Conservation (phyloP, 2,329 filamentous ascomycete species). For the Phoma sp. region DNA sequence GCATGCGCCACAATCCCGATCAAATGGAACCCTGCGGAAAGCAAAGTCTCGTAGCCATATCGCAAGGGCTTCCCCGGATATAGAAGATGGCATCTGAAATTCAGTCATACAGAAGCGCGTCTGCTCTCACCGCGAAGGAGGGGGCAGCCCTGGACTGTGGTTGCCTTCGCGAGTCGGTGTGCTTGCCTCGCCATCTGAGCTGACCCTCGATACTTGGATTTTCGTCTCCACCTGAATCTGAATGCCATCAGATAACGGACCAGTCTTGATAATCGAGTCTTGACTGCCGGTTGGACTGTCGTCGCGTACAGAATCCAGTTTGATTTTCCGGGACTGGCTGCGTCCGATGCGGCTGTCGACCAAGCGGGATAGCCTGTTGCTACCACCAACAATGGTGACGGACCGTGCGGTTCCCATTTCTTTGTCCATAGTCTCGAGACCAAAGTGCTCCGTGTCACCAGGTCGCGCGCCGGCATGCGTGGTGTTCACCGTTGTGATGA, state of each 20-base stretch:
- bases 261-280: conserved; percentile 43
- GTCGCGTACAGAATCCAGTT: conserved; percentile 27
- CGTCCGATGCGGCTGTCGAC: conserved; percentile 35
- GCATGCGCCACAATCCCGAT: not conserved
- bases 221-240: conserved; percentile 42
- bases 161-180: not conserved
- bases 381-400: conserved; percentile 46
- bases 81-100: not conserved
- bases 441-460: conserved; percentile 33
- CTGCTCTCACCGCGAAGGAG: not conserved
- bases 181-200: conserved; percentile 2
- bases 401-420: conserved; percentile 34
- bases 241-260: conserved; percentile 31
- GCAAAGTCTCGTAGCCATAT: not conserved
- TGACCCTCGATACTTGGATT: conserved; percentile 9
- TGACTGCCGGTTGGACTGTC: conserved; percentile 39
- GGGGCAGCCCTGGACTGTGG: not conserved
- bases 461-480: conserved; percentile 31
- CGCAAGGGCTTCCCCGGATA: too few relatives aligned
- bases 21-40: not conserved
- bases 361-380: conserved; percentile 35
- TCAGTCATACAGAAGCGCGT: not conserved
- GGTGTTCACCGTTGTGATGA: conserved; percentile 25
- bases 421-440: conserved; percentile 40
- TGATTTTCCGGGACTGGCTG: conserved; percentile 17